These are phyloP conservation scores for Crataegus laevigata DNA, from an alignment of 306 rosid species.

Conservation along the genomic window DNA sequence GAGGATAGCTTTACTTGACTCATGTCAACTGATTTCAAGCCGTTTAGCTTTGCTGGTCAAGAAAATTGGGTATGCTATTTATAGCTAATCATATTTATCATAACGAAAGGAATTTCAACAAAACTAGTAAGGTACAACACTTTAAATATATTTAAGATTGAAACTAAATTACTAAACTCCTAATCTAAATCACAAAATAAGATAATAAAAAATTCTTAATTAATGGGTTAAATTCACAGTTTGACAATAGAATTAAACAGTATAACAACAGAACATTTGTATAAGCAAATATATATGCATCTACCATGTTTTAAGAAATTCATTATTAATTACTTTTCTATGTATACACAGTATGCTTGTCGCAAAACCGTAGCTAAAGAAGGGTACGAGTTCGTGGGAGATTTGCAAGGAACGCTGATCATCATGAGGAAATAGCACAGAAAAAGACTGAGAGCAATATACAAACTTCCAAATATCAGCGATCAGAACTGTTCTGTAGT, in stretches of 20 bases:
- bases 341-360: slow-evolving; percentile 67
- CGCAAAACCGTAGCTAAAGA: slow-evolving; percentile 92
- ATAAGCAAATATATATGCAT: background rate
- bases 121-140: slow-evolving; percentile 31
- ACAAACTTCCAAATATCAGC: slow-evolving; percentile 17
- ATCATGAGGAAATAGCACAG: slow-evolving; percentile 18
- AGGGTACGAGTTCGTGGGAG: slow-evolving; percentile 33
- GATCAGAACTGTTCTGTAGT: slow-evolving; percentile 19
- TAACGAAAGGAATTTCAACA: slow-evolving; percentile 65
- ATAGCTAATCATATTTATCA: background rate
- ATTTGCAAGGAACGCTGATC: slow-evolving; percentile 74
- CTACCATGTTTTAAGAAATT: background rate
- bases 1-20: slow-evolving; percentile 46
- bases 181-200: background rate
- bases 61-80: slow-evolving; percentile 42
- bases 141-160: background rate
- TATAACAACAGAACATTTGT: too few species aligned
- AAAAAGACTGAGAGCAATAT: slow-evolving; percentile 23
- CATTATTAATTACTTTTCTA: background rate
- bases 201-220: background rate
- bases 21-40: slow-evolving; percentile 39
- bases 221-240: background rate
- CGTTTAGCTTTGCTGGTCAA: slow-evolving; percentile 21
- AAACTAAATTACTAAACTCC: background rate
- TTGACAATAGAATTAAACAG: background rate